Base-by-base conservation (phyloP, 1,284 basidiomycete species). In the Xanthoconium separans region DNA sequence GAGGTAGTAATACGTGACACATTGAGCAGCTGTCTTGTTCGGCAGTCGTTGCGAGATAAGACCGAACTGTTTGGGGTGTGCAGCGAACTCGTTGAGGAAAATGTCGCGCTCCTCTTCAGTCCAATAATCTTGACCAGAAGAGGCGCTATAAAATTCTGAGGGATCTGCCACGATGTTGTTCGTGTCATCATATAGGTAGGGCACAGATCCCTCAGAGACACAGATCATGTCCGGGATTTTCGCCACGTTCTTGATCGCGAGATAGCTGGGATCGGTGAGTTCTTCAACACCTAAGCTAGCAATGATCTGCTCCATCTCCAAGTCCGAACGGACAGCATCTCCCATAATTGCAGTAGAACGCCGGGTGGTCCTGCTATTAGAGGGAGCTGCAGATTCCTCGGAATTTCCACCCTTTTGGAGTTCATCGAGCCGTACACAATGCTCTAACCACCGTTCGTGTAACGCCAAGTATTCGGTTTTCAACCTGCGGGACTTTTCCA, bases 221-320 rank as follows among this genome's bases (percentile, higher is more conserved):
- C 86, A 82, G 41, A 94, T 78, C 93, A 98, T 95, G 69, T 98
- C 94, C 1, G 96, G 96, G 41, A 96, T 89, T 22, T 75, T 82
- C 16, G 95, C 95, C n/a, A 94, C 82, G 54, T 97, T 98, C 59
- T 87, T 83, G 47, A 87, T 78, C 3, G 93, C 93, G 20, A 98
- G 84, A 61, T 91, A 84, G 61, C 84, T 91, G 0, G 95, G 94
- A 71, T 98, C 95, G 44, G 89, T 93, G 53, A 93, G 84, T 60
- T 96, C 95, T 58, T 95, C 93, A 61, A 89, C 92, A 45, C 94
- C 95, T 39, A 98, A 76, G 64, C 88, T 94, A 12, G 93, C 93
- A 52, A 98, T 87, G 66, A 98, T 95, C 73, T 95, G 94, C 65
- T 98, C 91, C 83, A 98, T 95, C 76, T 98, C 96, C 53, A 97